A percentile compares a stretch with the other conserved stretches of the same genome.
These are phyloP conservation scores for Paraphaeosphaeria minitans DNA, from an alignment of 2,329 filamentous ascomycete genomes.

Conservation along the genomic window DNA sequence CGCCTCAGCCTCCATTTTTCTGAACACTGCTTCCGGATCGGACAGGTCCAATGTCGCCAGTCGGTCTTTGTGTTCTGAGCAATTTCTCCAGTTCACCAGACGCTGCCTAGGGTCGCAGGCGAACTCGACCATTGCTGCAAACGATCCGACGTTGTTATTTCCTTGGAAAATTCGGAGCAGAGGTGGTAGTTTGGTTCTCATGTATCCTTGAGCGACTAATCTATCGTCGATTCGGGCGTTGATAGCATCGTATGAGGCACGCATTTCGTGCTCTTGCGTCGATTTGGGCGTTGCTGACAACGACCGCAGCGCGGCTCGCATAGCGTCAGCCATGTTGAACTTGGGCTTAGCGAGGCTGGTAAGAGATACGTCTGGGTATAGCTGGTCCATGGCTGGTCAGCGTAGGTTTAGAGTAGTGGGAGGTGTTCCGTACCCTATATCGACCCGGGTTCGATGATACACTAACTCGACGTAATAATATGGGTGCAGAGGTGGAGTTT, in stretches of 20 bases:
- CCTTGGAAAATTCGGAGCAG: background rate
- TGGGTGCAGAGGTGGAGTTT: background rate
- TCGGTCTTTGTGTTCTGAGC: background rate
- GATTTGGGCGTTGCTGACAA: background rate
- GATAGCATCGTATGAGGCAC: background rate
- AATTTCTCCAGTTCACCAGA: conserved; percentile 1
- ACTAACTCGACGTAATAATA: background rate
- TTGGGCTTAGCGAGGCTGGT: background rate
- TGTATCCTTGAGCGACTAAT: background rate
- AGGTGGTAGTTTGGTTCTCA: background rate
- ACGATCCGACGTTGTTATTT: background rate
- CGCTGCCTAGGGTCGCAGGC: background rate
- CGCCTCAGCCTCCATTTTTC: background rate
- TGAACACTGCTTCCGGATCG: background rate
- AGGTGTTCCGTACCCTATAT: background rate
- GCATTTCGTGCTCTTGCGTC: background rate
- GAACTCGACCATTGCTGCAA: background rate
- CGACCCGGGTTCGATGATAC: background rate
- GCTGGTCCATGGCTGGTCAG: background rate
- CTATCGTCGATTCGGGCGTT: background rate
- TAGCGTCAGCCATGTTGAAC: background rate
- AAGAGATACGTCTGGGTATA: background rate
- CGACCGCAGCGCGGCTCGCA: background rate
- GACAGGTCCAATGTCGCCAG: background rate
- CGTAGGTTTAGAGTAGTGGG: background rate